Conservation (phyloP, 495 filamentous ascomycete species). For the Tuber magnatum region DNA sequence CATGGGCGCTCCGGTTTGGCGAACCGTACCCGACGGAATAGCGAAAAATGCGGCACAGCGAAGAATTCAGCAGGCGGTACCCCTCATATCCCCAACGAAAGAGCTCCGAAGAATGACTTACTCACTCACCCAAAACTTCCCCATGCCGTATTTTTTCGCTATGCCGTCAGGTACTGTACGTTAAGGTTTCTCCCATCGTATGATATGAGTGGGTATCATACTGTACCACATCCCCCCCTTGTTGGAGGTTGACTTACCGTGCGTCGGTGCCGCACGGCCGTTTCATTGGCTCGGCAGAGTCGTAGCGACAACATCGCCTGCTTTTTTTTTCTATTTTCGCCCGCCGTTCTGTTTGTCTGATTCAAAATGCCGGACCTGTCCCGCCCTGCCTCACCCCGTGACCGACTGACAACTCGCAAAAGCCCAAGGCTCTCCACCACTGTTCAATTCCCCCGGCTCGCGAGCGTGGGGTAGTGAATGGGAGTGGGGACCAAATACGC, state of each 20-base stretch:
- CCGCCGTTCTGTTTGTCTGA: not conserved
- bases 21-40: no score
- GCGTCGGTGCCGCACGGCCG: not conserved
- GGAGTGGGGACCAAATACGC: not conserved
- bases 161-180: no score
- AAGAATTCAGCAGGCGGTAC: no score
- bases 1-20: not conserved
- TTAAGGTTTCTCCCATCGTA: not conserved
- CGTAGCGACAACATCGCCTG: not conserved
- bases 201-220: not conserved
- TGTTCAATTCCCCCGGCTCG: not conserved
- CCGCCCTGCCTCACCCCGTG: not conserved
- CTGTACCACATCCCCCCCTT: no score
- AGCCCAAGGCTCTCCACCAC: not conserved
- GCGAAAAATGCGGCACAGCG: no score
- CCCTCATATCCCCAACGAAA: no score
- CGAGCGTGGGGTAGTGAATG: not conserved
- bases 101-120: no score
- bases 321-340: slow-evolving; percentile 4
- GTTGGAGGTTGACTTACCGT: not conserved
- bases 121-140: no score
- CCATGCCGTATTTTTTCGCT: no score
- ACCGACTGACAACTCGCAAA: not conserved
- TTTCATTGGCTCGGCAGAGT: not conserved
- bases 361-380: not conserved